Base-by-base conservation (phyloP, 1,284 basidiomycete genomes). In the Cystobasidiaceae sp. region DNA sequence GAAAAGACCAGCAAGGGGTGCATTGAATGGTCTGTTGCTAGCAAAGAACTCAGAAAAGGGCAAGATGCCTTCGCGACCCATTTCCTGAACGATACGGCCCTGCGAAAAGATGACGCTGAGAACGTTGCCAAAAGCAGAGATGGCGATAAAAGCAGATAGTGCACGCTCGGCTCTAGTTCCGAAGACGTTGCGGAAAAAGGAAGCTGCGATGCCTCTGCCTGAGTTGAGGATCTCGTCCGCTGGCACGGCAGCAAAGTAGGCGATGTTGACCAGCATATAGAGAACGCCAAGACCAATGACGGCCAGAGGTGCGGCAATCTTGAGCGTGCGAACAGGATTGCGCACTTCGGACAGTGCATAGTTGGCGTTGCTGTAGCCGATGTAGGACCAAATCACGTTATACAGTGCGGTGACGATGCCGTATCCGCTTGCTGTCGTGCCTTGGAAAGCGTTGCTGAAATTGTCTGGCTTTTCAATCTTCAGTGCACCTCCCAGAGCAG, bases 171-270 rank as follows among this genome's bases (percentile, higher is more conserved):
- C 82, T 0, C 74, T 64, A 0, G 69, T 56, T 13, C 83, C 83
- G 62, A 84, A 85, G 37, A 85, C 82, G 37, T 82, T 80, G 46
- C 73, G 69, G n/a, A 85, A 84, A 71, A 83, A 85, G 39, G 81
- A 66, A 0, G 82, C 77, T 0, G 83, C 84, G 13, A 85, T 81
- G 0, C 80, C 82, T 9, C 81, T 80, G 0, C 78, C 78, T 0
- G 79, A 78, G 6, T 75, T 71, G 30, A 78, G 59, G n/a, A 84
- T 82, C 50, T 82, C 76, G 1, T 77, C 72, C 71, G 80, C 78
- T 0, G 82, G 81, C 28, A 82, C 59, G 27, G 62, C 62, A 3
- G 80, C 78, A 59, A 84, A 83, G 69, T 82, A 83, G 0, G 83
- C 80, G 7, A 84, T 74, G 52, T 85, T 84, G 3, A 81, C 80